Base-by-base conservation (phyloP, 2,329 filamentous ascomycete genomes). In the Fusarium irregulare region DNA sequence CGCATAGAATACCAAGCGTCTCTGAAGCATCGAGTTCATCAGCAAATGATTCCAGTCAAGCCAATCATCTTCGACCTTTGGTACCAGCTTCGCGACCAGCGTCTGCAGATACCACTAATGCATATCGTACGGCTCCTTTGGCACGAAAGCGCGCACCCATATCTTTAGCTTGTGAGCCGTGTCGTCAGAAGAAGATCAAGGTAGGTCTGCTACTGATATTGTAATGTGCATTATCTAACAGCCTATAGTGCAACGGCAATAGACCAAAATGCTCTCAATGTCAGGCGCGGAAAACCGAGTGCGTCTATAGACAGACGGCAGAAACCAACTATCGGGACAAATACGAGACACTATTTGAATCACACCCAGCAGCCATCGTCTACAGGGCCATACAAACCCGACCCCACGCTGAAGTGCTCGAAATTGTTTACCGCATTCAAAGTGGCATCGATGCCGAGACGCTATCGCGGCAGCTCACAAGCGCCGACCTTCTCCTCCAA, bases 401-500 rank as follows among this genome's bases (percentile, higher is more conserved):
- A 2, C 18, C 60, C 9, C 14, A 3, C 3, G 1, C 18, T 2
- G 63, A 66, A n/a, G 48, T 10, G 16, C 14, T 65, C 0, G 63
- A 66, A 13, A 60, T 66, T 0, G 7, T 66, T 1, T 21, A 46
- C 3, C 30, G 55, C 2, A 49, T 66, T 0, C 48, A 60, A 11
- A 10, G 49, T 16, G 62, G 62, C 5, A 42, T 51, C 3, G 49
- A 66, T 10, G 32, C 61, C 0, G 61, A 66, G 3, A 55, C 61
- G 0, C 16, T 66, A n/a, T n/a, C 37, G 10, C 45, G 18, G 0
- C 61, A 66, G 5, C 44, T 66, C 1, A 56, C 40, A 13, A 56
- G 18, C 5, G 61, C 48, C 14, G 45, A 66, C 23, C 18, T 66
- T 11, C 61, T 66, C 3, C 45, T 66, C 2, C 64, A 66, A 46